Percentiles rank a stretch among this genome's conserved stretches.
Evolutionary conservation across 2,329 filamentous ascomycete genomes (phyloP).

Genomic region (Hypoxylon sp.): DNA sequence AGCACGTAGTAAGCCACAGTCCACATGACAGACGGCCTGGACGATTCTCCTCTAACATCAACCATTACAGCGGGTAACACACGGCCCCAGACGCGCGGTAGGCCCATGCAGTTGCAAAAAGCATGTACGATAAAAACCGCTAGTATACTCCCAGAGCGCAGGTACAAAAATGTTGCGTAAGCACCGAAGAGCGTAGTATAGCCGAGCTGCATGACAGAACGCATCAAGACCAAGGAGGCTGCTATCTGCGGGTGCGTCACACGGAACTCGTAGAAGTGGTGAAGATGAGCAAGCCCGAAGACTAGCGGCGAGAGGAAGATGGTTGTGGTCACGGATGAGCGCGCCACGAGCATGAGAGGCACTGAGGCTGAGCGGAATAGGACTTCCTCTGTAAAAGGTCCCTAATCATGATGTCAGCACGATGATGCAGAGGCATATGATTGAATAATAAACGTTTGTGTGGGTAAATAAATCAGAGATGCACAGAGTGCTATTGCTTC

Average conservation of each 20-base stretch:
- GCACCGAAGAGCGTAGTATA: conserved; percentile 96
- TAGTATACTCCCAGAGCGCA: conserved; percentile 83
- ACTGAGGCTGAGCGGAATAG: conserved; percentile 90
- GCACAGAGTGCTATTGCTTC: conserved; percentile 49
- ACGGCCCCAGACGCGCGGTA: conserved; percentile 85
- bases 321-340: conserved; percentile 63
- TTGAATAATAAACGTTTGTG: conserved; percentile 7
- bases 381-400: conserved; percentile 89
- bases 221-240: conserved; percentile 69
- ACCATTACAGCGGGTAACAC: conserved; percentile 61
- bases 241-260: conserved; percentile 79
- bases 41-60: conserved; percentile 41
- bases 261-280: conserved; percentile 95
- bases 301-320: conserved; percentile 86
- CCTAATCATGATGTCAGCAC: conserved; percentile 55
- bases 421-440: background rate
- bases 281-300: conserved; percentile 91
- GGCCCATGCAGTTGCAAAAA: conserved; percentile 92
- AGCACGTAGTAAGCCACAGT: conserved; percentile 82
- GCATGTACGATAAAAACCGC: conserved; percentile 80
- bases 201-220: conserved; percentile 82
- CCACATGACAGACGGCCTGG: conserved; percentile 62
- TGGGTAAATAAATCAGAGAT: conserved; percentile 29
- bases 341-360: conserved; percentile 80
- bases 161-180: conserved; percentile 87